phyloP scores from a whole-genome alignment of 1,284 basidiomycete genomes.

The Pascua sp. region DNA sequence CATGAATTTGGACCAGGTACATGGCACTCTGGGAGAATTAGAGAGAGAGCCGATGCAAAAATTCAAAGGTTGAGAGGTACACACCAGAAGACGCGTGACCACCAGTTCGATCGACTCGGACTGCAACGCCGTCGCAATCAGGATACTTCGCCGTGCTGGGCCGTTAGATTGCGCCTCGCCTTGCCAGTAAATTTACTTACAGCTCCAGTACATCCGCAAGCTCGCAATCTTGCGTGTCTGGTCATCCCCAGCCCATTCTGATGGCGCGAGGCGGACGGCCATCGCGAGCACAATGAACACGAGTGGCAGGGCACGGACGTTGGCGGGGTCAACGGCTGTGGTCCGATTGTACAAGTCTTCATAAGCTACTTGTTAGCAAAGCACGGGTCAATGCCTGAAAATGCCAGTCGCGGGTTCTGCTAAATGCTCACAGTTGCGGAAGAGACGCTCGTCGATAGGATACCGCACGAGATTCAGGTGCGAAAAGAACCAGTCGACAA shows the following conservation, averaged over 20 bases:
- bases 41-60: neutral
- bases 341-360: slow-evolving; percentile 72
- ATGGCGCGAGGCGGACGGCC: slow-evolving; percentile 77
- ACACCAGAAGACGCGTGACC: slow-evolving; percentile 75
- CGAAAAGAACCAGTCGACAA: slow-evolving; percentile 50
- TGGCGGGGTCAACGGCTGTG: slow-evolving; percentile 69
- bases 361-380: slow-evolving; percentile 54
- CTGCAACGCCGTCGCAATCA: slow-evolving; percentile 85
- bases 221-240: slow-evolving; percentile 71
- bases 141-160: slow-evolving; percentile 76
- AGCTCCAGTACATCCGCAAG: slow-evolving; percentile 87
- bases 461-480: slow-evolving; percentile 90
- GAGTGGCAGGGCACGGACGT: slow-evolving; percentile 82
- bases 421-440: slow-evolving; percentile 57
- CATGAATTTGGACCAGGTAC: slow-evolving; percentile 71
- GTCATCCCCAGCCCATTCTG: slow-evolving; percentile 73
- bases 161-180: slow-evolving; percentile 1
- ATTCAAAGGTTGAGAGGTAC: slow-evolving; percentile 31
- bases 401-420: too few relatives aligned
- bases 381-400: neutral
- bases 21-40: slow-evolving; percentile 65
- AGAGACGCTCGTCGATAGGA: slow-evolving; percentile 82
- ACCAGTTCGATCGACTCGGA: slow-evolving; percentile 85
- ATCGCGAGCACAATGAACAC: slow-evolving; percentile 93
- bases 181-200: slow-evolving; percentile 55